Conservation (phyloP, 164 flowering plant genomes). For the Magnolia changhungtana region DNA sequence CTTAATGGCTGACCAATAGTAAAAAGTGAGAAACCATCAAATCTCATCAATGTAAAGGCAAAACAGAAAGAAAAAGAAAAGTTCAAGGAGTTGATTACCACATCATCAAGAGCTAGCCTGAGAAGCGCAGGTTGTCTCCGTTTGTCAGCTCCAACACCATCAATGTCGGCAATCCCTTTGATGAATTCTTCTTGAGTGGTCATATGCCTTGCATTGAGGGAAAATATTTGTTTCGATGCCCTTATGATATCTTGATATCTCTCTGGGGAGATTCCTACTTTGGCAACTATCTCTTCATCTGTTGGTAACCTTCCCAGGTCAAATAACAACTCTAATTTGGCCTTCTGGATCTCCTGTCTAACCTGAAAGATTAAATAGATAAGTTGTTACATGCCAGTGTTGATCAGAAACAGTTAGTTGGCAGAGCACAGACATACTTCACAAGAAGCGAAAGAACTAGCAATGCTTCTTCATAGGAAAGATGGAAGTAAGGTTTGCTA, state of each 20-base stretch:
- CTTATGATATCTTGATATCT: constrained; percentile 77
- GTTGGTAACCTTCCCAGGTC: constrained; percentile 73
- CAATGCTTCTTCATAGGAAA: background rate
- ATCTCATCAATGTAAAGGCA: background rate
- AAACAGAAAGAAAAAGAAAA: no score
- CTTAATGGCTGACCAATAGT: background rate
- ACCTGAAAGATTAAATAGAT: constrained; percentile 46
- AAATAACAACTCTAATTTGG: constrained; percentile 58
- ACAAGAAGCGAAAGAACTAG: background rate
- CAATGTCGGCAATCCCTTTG: constrained; percentile 62
- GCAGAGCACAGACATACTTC: background rate
- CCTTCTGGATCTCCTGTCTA: constrained; percentile 68
- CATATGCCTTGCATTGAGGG: constrained; percentile 69
- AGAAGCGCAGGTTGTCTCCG: constrained; percentile 75
- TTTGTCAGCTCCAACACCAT: constrained; percentile 65
- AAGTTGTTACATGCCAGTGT: background rate
- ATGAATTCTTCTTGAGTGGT: constrained; percentile 84
- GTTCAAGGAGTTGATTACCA: constrained; percentile 47
- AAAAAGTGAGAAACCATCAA: background rate
- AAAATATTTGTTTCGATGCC: constrained; percentile 66
- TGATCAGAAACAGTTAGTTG: background rate
- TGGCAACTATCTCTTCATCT: constrained; percentile 65
- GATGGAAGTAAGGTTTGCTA: background rate
- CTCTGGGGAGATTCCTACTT: constrained; percentile 68
- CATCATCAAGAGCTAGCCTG: constrained; percentile 97